A percentile compares a stretch with the other conserved stretches of the same genome.
Evolutionary conservation across 106 monocot genomes (phyloP).

Genomic region (Allium cepa): DNA sequence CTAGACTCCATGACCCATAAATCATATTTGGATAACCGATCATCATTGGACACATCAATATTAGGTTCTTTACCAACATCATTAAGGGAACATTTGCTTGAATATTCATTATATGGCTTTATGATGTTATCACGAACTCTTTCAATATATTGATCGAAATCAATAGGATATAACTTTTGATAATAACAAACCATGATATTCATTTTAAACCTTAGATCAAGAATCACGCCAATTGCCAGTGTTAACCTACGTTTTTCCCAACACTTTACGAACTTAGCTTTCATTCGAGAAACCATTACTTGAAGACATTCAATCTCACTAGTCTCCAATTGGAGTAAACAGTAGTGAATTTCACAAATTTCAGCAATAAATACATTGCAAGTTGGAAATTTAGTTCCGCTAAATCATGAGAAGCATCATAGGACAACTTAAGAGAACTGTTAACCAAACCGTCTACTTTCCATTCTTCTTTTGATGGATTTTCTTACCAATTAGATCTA

Average conservation of each 20-base stretch:
- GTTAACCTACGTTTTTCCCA: neutral
- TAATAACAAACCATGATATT: neutral
- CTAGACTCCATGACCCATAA: neutral
- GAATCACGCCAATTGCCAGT: neutral
- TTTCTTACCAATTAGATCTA: neutral
- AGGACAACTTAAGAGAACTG: neutral
- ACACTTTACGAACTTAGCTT: neutral
- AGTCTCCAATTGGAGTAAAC: neutral
- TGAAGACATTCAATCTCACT: neutral
- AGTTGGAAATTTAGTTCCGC: neutral
- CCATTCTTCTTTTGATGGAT: neutral
- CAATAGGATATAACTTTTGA: neutral
- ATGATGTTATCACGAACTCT: neutral
- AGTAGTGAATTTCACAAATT: neutral
- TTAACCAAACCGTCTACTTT: neutral
- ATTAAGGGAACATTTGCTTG: too few relatives aligned
- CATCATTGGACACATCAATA: too few relatives aligned
- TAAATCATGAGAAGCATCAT: neutral
- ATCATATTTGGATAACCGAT: neutral
- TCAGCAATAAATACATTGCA: neutral
- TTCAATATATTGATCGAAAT: neutral
- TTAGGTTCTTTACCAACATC: too few relatives aligned
- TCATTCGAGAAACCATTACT: neutral
- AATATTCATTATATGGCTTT: neutral
- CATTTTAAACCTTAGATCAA: neutral